A percentile compares a stretch with the other conserved stretches of the same genome.
phyloP scores from a whole-genome alignment of 2,329 filamentous ascomycete species.

The Penicillium sp. region DNA sequence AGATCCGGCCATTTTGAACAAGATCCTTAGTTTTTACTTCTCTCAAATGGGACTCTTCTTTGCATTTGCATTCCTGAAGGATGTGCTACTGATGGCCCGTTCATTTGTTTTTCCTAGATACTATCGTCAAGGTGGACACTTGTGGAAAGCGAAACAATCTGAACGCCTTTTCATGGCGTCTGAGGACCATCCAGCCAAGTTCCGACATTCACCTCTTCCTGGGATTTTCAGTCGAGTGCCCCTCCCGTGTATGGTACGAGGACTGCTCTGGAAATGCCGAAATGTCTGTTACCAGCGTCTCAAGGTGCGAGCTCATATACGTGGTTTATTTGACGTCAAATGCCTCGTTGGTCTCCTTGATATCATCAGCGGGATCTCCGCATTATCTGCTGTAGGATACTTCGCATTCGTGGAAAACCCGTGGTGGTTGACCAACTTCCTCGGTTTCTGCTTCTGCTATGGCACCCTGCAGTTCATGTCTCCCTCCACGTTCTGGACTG shows the following conservation, averaged over 20 bases:
- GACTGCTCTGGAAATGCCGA: conserved; percentile 44
- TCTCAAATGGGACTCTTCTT: conserved; percentile 70
- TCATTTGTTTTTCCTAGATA: conserved; percentile 65
- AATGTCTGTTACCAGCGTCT: conserved; percentile 44
- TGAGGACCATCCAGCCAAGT: conserved; percentile 7
- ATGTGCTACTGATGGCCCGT: conserved; percentile 55
- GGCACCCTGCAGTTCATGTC: conserved; percentile 73
- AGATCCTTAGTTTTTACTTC: conserved; percentile 75
- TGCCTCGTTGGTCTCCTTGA: conserved; percentile 38
- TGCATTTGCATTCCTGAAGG: conserved; percentile 63
- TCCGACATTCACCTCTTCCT: conserved; percentile 44
- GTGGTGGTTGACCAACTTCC: conserved; percentile 71
- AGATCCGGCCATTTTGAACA: conserved; percentile 71
- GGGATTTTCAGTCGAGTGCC: conserved; percentile 42
- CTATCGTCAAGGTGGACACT: conserved; percentile 48
- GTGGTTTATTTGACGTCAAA: conserved; percentile 43
- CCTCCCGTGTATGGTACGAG: conserved; percentile 31
- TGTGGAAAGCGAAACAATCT: conserved; percentile 41
- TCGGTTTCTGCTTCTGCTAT: conserved; percentile 83
- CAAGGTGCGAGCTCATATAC: conserved; percentile 46
- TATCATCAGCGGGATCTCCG: conserved; percentile 48
- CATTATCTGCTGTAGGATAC: conserved; percentile 53
- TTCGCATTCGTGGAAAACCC: conserved; percentile 54
- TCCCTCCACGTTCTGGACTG: conserved; percentile 76
- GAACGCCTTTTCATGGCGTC: conserved; percentile 24